phyloP scores from a whole-genome alignment of 768 basidiomycete genomes.

The Macrolepiota fuliginosa region DNA sequence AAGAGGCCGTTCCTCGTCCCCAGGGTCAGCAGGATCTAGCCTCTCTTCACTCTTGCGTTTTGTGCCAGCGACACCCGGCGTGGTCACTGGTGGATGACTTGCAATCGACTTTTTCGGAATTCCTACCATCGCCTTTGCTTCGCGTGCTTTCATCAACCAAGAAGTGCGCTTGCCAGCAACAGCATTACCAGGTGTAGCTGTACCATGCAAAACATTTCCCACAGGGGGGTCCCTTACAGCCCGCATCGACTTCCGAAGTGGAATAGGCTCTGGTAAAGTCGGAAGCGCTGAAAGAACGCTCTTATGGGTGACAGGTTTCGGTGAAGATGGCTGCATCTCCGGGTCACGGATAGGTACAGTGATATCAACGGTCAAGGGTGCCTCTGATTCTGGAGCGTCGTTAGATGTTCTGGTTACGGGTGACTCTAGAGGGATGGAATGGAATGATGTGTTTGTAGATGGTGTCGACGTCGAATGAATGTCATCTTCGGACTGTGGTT shows the following conservation, averaged over 20 bases:
- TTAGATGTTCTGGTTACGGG: conserved; percentile 17
- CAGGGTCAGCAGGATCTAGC: conserved; percentile 20
- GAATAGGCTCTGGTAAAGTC: conserved; percentile 64
- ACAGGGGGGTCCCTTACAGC: conserved; percentile 42
- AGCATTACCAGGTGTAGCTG: conserved; percentile 38
- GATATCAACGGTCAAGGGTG: conserved; percentile 13
- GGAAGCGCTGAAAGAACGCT: conserved; percentile 34
- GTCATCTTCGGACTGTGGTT: conserved; percentile 1
- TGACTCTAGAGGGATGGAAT: conserved; percentile 38
- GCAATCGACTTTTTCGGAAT: conserved; percentile 32
- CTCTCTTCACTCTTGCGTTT: conserved; percentile 71
- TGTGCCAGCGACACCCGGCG: conserved; percentile 18
- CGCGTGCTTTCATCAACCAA: conserved; percentile 77
- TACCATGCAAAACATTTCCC: conserved; percentile 27
- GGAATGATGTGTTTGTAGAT: conserved; percentile 30
- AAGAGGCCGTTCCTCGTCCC: conserved; percentile 39
- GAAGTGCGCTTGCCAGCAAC: conserved; percentile 67
- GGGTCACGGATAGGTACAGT: conserved; percentile 10
- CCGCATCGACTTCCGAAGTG: conserved; percentile 67
- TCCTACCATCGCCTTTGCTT: conserved; percentile 68
- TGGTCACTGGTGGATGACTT: neutral
- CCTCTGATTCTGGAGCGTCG: conserved; percentile 10
- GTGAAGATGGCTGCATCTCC: neutral
- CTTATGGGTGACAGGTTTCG: neutral
- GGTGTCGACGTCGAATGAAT: conserved; percentile 24